These are phyloP conservation scores for Dioscorea cayenensis DNA, from an alignment of 116 monocot species.

Conservation along the genomic window DNA sequence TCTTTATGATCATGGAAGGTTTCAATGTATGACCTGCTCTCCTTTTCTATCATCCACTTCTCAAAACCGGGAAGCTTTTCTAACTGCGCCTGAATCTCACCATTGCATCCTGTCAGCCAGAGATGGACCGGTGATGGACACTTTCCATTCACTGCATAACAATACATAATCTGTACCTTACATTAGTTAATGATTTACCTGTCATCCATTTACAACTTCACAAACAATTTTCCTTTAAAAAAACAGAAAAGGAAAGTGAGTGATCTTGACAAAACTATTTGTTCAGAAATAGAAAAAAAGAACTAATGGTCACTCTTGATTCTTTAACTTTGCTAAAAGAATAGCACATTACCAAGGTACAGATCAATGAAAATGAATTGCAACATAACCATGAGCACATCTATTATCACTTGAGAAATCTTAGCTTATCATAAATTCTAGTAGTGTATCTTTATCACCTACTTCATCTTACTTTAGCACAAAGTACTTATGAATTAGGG, in stretches of 20 bases:
- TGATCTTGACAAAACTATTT: background rate
- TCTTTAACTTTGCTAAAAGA: background rate
- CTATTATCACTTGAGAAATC: too few relatives aligned
- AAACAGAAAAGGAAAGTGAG: background rate
- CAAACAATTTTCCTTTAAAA: background rate
- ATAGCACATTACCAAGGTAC: background rate
- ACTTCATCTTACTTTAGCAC: too few relatives aligned
- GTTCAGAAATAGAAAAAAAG: background rate
- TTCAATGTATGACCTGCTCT: conserved; percentile 74
- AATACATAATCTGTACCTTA: conserved; percentile 87
- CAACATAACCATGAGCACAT: background rate
- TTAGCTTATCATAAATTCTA: too few relatives aligned
- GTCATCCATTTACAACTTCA: background rate
- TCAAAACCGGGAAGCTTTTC: conserved; percentile 72
- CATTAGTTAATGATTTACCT: conserved; percentile 19
- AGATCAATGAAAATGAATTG: background rate
- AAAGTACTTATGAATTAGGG: too few relatives aligned
- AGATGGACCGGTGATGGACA: conserved; percentile 74
- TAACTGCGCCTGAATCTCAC: conserved; percentile 64
- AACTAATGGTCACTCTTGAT: background rate
- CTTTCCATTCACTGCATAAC: conserved; percentile 91
- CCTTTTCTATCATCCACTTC: conserved; percentile 88
- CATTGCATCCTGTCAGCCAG: conserved; percentile 83
- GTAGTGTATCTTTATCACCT: too few relatives aligned
- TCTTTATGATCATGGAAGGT: conserved; percentile 68